Conservation (phyloP, 495 filamentous ascomycete species). For the Trichocladium uniseriatum region DNA sequence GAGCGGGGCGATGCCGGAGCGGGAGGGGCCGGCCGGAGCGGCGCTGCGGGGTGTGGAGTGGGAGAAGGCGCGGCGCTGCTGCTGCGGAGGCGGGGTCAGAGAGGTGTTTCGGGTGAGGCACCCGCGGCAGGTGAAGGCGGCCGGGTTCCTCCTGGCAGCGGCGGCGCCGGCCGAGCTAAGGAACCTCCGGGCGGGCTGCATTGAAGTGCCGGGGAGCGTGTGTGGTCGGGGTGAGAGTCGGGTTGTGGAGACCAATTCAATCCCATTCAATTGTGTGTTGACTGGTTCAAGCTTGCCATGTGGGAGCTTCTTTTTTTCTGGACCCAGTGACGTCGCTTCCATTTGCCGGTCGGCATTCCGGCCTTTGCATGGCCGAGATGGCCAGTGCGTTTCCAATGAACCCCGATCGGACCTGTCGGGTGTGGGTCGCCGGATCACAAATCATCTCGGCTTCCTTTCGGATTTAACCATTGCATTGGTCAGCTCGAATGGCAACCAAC, state of each 20-base stretch:
- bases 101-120: background rate
- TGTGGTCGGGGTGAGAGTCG: background rate
- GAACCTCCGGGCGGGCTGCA: constrained; percentile 1
- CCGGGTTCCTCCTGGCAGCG: background rate
- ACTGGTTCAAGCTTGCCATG: too few relatives aligned
- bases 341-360: constrained; percentile 3
- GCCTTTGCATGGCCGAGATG: constrained; percentile 1
- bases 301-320: too few relatives aligned
- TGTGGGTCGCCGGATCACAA: too few relatives aligned
- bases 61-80: constrained; percentile 11
- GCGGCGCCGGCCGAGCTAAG: background rate
- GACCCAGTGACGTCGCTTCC: constrained; percentile 2
- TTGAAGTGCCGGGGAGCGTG: background rate
- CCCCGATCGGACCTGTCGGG: too few relatives aligned
- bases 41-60: background rate
- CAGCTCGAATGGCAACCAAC: too few relatives aligned
- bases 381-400: too few relatives aligned
- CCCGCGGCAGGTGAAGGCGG: constrained; percentile 2
- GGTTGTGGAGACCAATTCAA: too few relatives aligned
- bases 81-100: constrained; percentile 1
- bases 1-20: constrained; percentile 45
- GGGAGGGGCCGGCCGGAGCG: constrained; percentile 27
- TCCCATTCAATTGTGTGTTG: too few relatives aligned
- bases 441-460: too few relatives aligned
- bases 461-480: too few relatives aligned